Percentiles rank a stretch among this genome's conserved stretches.
phyloP scores from a whole-genome alignment of 2,329 filamentous ascomycete genomes.

The Calonectria leucothoes region DNA sequence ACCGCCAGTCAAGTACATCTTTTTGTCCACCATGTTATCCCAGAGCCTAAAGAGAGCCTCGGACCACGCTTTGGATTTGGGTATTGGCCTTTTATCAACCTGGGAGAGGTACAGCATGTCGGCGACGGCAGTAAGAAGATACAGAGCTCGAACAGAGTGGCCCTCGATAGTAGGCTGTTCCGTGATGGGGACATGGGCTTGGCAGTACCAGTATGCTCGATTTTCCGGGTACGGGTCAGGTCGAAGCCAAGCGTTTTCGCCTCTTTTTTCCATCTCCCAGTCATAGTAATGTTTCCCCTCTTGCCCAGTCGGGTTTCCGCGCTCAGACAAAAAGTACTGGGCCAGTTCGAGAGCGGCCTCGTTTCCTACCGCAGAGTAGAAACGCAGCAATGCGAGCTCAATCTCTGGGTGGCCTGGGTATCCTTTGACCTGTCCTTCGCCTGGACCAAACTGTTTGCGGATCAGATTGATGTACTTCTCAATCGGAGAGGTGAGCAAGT shows the following conservation, averaged over 20 bases:
- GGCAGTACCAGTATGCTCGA: conserved; percentile 61
- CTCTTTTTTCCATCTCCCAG: conserved; percentile 61
- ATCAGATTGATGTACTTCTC: conserved; percentile 57
- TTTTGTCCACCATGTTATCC: conserved; percentile 70
- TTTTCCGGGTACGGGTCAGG: conserved; percentile 59
- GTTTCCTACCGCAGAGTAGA: conserved; percentile 50
- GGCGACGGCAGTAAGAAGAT: conserved; percentile 67
- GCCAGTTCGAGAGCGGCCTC: conserved; percentile 58
- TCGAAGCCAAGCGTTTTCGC: conserved; percentile 59
- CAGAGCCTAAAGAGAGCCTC: conserved; percentile 61
- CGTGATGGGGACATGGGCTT: conserved; percentile 66
- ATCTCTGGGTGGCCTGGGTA: conserved; percentile 66
- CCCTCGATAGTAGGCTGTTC: conserved; percentile 57
- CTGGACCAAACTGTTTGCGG: conserved; percentile 62
- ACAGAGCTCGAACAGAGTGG: conserved; percentile 70
- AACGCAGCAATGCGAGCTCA: conserved; percentile 58
- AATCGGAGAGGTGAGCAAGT: conserved; percentile 54
- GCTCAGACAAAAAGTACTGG: conserved; percentile 49
- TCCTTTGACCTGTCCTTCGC: conserved; percentile 61
- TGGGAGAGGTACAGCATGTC: conserved; percentile 61
- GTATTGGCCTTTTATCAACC: conserved; percentile 28
- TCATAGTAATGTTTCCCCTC: conserved; percentile 72
- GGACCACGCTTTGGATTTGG: conserved; percentile 41
- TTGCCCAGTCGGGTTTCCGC: conserved; percentile 50
- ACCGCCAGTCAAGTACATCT: conserved; percentile 73